Evolutionary conservation across 208 protist species (phyloP).

Genomic region (Trypanosoma rangeli): DNA sequence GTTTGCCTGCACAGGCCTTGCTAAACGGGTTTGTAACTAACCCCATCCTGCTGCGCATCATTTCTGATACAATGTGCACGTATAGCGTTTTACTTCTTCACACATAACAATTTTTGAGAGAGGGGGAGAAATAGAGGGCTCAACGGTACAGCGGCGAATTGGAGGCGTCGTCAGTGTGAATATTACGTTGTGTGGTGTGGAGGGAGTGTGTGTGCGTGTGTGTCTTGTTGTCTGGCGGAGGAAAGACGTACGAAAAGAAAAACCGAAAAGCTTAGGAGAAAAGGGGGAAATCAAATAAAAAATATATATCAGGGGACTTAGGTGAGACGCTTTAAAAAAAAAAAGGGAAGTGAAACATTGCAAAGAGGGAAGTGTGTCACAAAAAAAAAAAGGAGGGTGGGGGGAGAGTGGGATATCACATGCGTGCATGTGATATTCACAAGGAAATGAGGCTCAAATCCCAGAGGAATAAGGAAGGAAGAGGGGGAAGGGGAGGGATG

Average conservation of each 20-base stretch:
- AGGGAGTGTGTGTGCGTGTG: not conserved
- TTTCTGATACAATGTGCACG: slow-evolving; percentile 92
- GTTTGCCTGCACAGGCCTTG: slow-evolving; percentile 51
- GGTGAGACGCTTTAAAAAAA: not conserved
- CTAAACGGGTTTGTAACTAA: slow-evolving; percentile 55
- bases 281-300: slow-evolving; percentile 6
- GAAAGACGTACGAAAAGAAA: not conserved
- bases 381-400: slow-evolving; percentile 4
- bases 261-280: not conserved
- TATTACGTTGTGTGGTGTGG: not conserved
- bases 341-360: not conserved
- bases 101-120: slow-evolving; percentile 4
- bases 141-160: not conserved
- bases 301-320: not conserved
- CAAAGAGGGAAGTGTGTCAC: not conserved
- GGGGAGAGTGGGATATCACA: too few relatives aligned
- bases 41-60: slow-evolving; percentile 70
- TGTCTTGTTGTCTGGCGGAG: not conserved
- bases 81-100: slow-evolving; percentile 84
- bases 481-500: too few relatives aligned
- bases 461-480: not conserved
- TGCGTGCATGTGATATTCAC: not conserved
- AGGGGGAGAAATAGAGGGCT: not conserved
- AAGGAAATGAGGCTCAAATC: too few relatives aligned
- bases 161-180: not conserved